These are phyloP conservation scores for Osmozyma mogii DNA, from an alignment of 805 yeast species.

Conservation along the genomic window DNA sequence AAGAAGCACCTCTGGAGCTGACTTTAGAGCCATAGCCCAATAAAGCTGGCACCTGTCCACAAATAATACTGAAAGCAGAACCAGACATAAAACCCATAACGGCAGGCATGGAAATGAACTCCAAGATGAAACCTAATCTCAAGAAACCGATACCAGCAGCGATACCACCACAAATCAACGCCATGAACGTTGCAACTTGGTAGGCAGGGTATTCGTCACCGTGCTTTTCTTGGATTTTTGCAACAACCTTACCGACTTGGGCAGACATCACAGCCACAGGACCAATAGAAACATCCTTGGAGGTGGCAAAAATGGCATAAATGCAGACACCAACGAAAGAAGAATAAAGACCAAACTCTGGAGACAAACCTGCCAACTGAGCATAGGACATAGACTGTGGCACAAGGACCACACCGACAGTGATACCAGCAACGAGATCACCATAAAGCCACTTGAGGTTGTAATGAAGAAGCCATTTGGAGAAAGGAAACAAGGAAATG, in stretches of 20 bases:
- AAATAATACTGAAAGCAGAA: constrained; percentile 74
- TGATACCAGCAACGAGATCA: constrained; percentile 85
- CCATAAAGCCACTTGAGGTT: constrained; percentile 71
- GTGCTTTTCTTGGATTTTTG: constrained; percentile 41
- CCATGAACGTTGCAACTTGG: constrained; percentile 69
- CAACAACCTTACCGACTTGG: constrained; percentile 73
- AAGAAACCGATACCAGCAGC: constrained; percentile 76
- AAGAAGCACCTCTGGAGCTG: constrained; percentile 67
- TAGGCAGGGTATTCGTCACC: constrained; percentile 48
- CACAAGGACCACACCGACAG: constrained; percentile 87
- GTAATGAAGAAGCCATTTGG: constrained; percentile 80
- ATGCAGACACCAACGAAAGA: constrained; percentile 86
- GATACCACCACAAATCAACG: constrained; percentile 79
- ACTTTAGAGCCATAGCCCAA: constrained; percentile 66
- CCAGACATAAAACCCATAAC: constrained; percentile 95
- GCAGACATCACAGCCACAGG: constrained; percentile 95
- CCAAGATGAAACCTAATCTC: constrained; percentile 81
- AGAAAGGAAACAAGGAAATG: constrained; percentile 66
- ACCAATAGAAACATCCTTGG: constrained; percentile 92
- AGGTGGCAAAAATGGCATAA: constrained; percentile 87
- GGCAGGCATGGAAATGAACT: constrained; percentile 84
- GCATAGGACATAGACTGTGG: constrained; percentile 98
- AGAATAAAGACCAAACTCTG: constrained; percentile 85
- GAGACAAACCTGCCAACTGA: constrained; percentile 67
- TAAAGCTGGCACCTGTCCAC: constrained; percentile 81